Percentiles rank a stretch among this genome's conserved stretches.
These are phyloP conservation scores for Epichloe sp. DNA, from an alignment of 2,329 filamentous ascomycete species.

Conservation along the genomic window DNA sequence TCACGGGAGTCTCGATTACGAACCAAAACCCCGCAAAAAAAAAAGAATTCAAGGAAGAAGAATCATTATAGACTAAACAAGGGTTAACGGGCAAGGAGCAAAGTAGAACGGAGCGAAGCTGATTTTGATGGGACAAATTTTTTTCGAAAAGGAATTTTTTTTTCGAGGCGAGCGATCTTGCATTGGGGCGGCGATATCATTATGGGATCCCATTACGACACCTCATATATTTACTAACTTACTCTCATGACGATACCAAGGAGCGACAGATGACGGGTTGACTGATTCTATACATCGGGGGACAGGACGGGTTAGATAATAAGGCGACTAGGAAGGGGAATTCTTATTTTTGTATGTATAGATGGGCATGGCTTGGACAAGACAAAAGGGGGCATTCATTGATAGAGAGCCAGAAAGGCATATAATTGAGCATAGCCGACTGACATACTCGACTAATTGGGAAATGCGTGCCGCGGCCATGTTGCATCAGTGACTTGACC, in stretches of 20 bases:
- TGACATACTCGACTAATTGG: not conserved
- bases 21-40: not conserved
- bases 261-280: not conserved
- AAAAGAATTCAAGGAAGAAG: not conserved
- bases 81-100: not conserved
- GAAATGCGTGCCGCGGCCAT: not conserved
- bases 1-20: not conserved
- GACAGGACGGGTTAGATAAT: not conserved
- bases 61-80: not conserved
- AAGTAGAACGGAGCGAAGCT: not conserved
- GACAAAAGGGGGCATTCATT: not conserved
- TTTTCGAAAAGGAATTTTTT: not conserved
- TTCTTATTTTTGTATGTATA: not conserved
- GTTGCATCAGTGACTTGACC: too few relatives aligned
- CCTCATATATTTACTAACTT: not conserved
- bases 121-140: not conserved
- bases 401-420: slow-evolving; percentile 1
- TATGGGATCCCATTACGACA: not conserved
- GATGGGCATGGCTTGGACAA: not conserved
- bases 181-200: slow-evolving; percentile 4
- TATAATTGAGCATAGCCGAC: not conserved
- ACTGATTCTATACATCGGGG: not conserved
- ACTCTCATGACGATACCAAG: slow-evolving; percentile 1
- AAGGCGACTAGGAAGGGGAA: not conserved
- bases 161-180: slow-evolving; percentile 5